phyloP scores from a whole-genome alignment of 352 stramenopile genomes.

The Globisporangium nunn region DNA sequence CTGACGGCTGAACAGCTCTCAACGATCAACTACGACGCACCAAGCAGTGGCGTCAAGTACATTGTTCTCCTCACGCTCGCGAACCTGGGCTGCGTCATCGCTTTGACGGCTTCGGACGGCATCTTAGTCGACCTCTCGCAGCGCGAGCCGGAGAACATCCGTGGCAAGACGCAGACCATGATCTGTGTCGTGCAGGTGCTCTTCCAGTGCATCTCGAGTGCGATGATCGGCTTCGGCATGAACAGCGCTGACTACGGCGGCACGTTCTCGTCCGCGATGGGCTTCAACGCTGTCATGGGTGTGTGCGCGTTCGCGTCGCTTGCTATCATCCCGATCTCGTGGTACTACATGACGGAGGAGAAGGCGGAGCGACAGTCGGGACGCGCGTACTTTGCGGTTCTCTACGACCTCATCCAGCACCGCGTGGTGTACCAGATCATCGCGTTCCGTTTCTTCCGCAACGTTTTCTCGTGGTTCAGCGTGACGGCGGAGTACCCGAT shows the following conservation, averaged over 20 bases:
- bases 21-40: too few species aligned
- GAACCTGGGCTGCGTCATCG: conserved; percentile 48
- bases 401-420: conserved; percentile 51
- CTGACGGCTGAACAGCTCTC: too few species aligned
- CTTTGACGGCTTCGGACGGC: conserved; percentile 33
- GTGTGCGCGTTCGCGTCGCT: conserved; percentile 29
- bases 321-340: conserved; percentile 26
- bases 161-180: conserved; percentile 50
- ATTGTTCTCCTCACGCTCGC: conserved; percentile 56
- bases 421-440: conserved; percentile 48
- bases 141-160: conserved; percentile 37
- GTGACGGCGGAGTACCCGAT: conserved; percentile 33
- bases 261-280: conserved; percentile 36
- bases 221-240: conserved; percentile 49
- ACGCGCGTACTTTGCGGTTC: conserved; percentile 8
- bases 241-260: conserved; percentile 53
- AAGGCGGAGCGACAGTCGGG: conserved; percentile 15
- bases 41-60: too few species aligned
- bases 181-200: conserved; percentile 28
- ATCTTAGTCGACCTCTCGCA: conserved; percentile 55
- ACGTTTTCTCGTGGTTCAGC: conserved; percentile 38
- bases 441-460: conserved; percentile 52
- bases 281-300: conserved; percentile 44
- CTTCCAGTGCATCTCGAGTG: conserved; percentile 31
- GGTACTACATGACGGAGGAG: conserved; percentile 48